These are phyloP conservation scores for Syncephalastrum contaminatum DNA, from an alignment of 371 early-diverging fungal genomes.

Conservation along the genomic window DNA sequence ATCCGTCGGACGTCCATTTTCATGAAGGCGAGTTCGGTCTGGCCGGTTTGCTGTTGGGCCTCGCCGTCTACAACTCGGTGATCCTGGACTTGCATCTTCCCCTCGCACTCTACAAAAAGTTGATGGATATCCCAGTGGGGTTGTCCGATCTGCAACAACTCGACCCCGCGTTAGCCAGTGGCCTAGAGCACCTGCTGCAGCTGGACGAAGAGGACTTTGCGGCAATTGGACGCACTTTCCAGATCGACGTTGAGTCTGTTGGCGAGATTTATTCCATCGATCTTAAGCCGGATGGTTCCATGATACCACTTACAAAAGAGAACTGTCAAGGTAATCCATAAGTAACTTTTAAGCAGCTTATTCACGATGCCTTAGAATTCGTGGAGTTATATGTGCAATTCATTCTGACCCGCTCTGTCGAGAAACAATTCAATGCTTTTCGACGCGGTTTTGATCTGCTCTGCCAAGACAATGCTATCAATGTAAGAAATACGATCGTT, in stretches of 20 bases:
- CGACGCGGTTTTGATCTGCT: slow-evolving; percentile 89
- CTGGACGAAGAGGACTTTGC: slow-evolving; percentile 58
- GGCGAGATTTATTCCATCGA: slow-evolving; percentile 62
- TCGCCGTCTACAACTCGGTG: slow-evolving; percentile 93
- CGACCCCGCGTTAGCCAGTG: slow-evolving; percentile 47
- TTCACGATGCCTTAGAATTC: slow-evolving; percentile 47
- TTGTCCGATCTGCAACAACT: slow-evolving; percentile 60
- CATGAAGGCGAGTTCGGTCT: slow-evolving; percentile 69
- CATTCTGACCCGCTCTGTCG: slow-evolving; percentile 70
- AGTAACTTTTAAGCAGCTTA: neutral
- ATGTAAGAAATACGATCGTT: slow-evolving; percentile 27
- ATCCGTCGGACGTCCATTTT: slow-evolving; percentile 58
- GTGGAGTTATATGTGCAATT: slow-evolving; percentile 74
- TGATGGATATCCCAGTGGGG: slow-evolving; percentile 60
- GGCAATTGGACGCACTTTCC: slow-evolving; percentile 68
- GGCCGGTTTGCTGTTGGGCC: slow-evolving; percentile 89
- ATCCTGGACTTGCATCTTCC: slow-evolving; percentile 90
- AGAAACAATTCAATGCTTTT: slow-evolving; percentile 84
- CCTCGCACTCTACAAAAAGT: slow-evolving; percentile 80
- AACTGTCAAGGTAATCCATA: slow-evolving; percentile 47
- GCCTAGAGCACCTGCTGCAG: slow-evolving; percentile 57
- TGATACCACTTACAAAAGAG: slow-evolving; percentile 58
- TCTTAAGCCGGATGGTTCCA: slow-evolving; percentile 62
- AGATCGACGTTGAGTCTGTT: slow-evolving; percentile 65
- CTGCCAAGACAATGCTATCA: slow-evolving; percentile 79